phyloP scores from a whole-genome alignment of 352 stramenopile genomes.

The Pythium coloratum region DNA sequence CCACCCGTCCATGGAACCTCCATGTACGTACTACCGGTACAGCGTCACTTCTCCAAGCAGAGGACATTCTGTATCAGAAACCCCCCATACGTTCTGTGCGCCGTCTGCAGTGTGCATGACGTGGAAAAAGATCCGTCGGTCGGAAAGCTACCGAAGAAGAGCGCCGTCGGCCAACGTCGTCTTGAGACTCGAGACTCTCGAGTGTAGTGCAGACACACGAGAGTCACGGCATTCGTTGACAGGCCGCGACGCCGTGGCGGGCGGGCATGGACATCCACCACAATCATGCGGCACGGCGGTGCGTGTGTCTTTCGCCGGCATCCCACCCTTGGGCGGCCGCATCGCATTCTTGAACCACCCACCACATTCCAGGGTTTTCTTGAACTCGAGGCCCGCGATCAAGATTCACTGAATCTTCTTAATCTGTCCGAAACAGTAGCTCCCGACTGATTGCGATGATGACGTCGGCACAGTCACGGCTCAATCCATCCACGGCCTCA shows the following conservation, averaged over 20 bases:
- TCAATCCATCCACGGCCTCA: constrained; percentile 3
- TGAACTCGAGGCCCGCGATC: background rate
- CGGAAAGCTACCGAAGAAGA: background rate
- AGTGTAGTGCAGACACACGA: too few relatives aligned
- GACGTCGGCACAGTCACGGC: constrained; percentile 14
- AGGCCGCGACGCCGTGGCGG: background rate
- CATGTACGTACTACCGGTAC: background rate
- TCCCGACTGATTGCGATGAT: background rate
- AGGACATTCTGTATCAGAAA: constrained; percentile 2
- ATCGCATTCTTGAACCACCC: background rate
- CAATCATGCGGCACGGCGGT: background rate
- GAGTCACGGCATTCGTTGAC: background rate
- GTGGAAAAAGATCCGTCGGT: background rate
- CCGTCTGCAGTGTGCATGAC: background rate
- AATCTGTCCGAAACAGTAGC: constrained; percentile 10
- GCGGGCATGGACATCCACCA: background rate
- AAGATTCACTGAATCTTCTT: background rate
- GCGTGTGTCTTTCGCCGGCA: background rate
- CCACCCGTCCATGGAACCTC: background rate
- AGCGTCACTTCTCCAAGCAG: background rate
- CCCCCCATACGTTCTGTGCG: background rate
- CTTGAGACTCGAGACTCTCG: background rate
- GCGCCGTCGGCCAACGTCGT: background rate
- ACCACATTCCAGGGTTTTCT: background rate
- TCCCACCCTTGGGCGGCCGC: background rate